Conservation (phyloP, 2,329 filamentous ascomycete genomes). For the Hypoxylon sp. region DNA sequence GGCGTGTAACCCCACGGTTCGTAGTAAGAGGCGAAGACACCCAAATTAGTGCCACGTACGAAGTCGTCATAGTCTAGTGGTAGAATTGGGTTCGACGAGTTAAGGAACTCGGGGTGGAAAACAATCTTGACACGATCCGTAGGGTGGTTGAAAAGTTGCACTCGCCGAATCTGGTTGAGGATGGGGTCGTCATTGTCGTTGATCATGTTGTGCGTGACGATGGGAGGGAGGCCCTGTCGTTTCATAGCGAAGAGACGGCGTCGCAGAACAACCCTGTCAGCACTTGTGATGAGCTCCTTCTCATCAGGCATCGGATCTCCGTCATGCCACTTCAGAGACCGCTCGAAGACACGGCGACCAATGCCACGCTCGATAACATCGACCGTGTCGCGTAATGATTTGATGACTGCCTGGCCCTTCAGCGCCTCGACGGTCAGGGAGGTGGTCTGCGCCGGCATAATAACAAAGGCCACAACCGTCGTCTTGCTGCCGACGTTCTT, state of each 20-base stretch:
- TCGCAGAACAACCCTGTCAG: conserved; percentile 92
- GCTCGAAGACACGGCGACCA: conserved; percentile 92
- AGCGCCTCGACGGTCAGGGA: conserved; percentile 95
- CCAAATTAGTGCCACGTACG: conserved; percentile 94
- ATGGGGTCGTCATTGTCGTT: conserved; percentile 95
- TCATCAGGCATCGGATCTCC: conserved; percentile 94
- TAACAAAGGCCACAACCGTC: conserved; percentile 97
- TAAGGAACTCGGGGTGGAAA: conserved; percentile 98
- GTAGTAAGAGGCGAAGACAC: conserved; percentile 97
- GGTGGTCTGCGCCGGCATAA: conserved; percentile 97
- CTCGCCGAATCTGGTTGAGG: conserved; percentile 92
- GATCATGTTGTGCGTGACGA: conserved; percentile 98
- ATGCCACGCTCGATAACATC: conserved; percentile 93
- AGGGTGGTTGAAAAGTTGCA: conserved; percentile 96
- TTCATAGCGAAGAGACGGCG: conserved; percentile 97
- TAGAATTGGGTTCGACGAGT: conserved; percentile 93
- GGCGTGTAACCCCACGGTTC: conserved; percentile 99
- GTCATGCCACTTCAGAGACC: conserved; percentile 94
- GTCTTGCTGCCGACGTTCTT: conserved; percentile 88
- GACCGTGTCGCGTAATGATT: conserved; percentile 92
- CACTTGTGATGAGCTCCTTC: conserved; percentile 91
- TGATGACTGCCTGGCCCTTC: conserved; percentile 97
- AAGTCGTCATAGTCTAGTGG: conserved; percentile 99
- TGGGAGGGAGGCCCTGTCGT: conserved; percentile 86
- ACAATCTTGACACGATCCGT: conserved; percentile 96